Evolutionary conservation across 139 green algal genomes (phyloP), one percentile per base, ranked within the genome.

Genomic region (Eudorina sp.): DNA sequence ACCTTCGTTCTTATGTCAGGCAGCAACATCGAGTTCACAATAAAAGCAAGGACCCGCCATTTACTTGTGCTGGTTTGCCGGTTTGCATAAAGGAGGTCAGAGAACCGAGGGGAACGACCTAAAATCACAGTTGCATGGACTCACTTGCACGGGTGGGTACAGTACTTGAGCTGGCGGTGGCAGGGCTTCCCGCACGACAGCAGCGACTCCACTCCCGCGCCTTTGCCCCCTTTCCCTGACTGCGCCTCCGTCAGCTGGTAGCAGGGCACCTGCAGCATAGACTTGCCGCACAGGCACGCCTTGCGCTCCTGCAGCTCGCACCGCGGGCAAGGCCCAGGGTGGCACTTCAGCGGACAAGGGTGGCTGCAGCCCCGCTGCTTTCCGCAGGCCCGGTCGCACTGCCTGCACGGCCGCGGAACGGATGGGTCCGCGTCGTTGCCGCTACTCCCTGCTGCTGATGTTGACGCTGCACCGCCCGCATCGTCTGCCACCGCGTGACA

Each of bases 231-330:
- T 53, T n/a, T n/a, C n/a, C n/a, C n/a, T n/a, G n/a, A n/a, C n/a
- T 72, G 5, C 36, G 58, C 84, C 60, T 68, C 87, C 80, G 55
- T 58, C 74, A 34, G 29, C 76, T 94, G 73, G 34, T 86, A 29
- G 92, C 95, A 97, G 0, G 72, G 31, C 73, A 95, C 89, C n/a
- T 84, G n/a, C 21, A 97, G 78, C 11, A 72, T 93, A 29, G 95
- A 92, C 72, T 95, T 94, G 82, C 93, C 90, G 83, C 95, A 97
- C 68, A 95, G 78, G 91, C 95, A 97, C 16, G 91, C 68, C 23
- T 40, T 3, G 7, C 48, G 43, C 0, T 73, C 25, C 0, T 84
- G 66, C 29, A 85, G 76, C 2, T 83, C 45, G 74, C 91, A 95
- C 4, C 88, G 64, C 8, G 89, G 73, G 88, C 95, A 95, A 21